These are phyloP conservation scores for Silene coronaria DNA, from an alignment of 179 eudicot genomes.

Conservation along the genomic window DNA sequence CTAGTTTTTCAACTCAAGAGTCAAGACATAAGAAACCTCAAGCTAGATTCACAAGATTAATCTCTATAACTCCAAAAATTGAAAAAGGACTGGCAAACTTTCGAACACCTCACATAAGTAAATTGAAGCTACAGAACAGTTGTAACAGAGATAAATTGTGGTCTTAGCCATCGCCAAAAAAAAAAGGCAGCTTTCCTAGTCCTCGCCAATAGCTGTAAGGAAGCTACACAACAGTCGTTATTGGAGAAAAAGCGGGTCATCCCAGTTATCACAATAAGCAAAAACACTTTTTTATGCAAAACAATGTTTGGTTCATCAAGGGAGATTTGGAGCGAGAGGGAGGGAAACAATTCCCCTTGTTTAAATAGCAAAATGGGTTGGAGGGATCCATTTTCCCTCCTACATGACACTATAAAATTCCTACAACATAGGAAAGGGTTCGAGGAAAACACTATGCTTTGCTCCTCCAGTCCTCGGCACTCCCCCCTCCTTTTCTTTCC, in stretches of 20 bases:
- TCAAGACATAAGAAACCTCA: not conserved
- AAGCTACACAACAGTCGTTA: not conserved
- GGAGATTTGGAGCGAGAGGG: not conserved
- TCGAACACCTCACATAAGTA: too few species aligned
- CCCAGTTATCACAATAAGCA: not conserved
- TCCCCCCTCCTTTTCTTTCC: too few species aligned
- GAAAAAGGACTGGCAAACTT: not conserved
- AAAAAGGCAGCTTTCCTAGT: not conserved
- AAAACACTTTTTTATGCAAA: not conserved
- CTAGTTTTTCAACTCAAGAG: not conserved
- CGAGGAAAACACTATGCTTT: not conserved
- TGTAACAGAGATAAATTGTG: too few species aligned
- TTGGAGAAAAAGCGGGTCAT: not conserved
- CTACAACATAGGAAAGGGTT: not conserved
- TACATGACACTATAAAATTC: not conserved
- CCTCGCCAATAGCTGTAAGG: not conserved
- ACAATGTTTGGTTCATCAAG: not conserved
- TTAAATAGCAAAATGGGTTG: not conserved
- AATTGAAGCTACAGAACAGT: too few species aligned
- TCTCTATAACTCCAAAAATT: not conserved
- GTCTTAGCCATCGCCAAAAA: too few species aligned
- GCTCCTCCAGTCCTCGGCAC: too few species aligned
- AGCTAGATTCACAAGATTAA: slow-evolving; percentile 3
- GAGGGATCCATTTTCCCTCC: not conserved
- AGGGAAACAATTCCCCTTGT: not conserved